Evolutionary conservation across 768 basidiomycete genomes (phyloP), one percentile per base, ranked within the genome.

Genomic region (Coprinopsis marcescibilis): DNA sequence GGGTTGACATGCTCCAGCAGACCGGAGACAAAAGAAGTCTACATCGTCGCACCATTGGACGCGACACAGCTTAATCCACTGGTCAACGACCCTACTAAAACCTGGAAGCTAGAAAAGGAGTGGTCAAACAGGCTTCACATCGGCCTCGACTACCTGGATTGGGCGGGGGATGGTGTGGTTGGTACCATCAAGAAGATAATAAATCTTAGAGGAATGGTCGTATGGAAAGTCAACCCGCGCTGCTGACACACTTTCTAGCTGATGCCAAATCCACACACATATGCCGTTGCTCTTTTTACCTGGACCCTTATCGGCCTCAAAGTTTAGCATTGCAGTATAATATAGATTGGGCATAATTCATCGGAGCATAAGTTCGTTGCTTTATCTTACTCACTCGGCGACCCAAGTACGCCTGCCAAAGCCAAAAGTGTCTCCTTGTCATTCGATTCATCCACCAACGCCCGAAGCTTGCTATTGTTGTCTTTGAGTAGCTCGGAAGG

Each of bases 401-500:
- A 5, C 11, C 38, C 21, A 8, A 12, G 5, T 6, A 40, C 25
- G 14, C 41, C 41, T 4, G 68, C 65, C 75, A 78, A 76, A 23
- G 60, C 66, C 44, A 74, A 71, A 32, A 83, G 53, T 23, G 55
- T 55, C 39, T 75, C 69, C 51, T 62, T 76, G 52, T 83, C 80
- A 11, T 70, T 75, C 29, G 76, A 80, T 52, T 80, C 75, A 35
- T 82, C 75, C 0, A 84, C 79, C 15, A 83, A 64, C 1, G 75
- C 67, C 37, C 72, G 70, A 20, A 83, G 60, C 59, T 65, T 67
- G 4, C 81, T 76, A 15, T 67, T 61, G 40, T 75, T 60, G 24
- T 78, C 76, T 46, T 65, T 62, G 15, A 85, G 70, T 33, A 88
- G 64, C 26, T 66, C 58, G 26, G 53, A 53, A 0, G 81, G 81